These are phyloP conservation scores for Rhinocladiella similis DNA, from an alignment of 2,329 filamentous ascomycete species.

Conservation along the genomic window DNA sequence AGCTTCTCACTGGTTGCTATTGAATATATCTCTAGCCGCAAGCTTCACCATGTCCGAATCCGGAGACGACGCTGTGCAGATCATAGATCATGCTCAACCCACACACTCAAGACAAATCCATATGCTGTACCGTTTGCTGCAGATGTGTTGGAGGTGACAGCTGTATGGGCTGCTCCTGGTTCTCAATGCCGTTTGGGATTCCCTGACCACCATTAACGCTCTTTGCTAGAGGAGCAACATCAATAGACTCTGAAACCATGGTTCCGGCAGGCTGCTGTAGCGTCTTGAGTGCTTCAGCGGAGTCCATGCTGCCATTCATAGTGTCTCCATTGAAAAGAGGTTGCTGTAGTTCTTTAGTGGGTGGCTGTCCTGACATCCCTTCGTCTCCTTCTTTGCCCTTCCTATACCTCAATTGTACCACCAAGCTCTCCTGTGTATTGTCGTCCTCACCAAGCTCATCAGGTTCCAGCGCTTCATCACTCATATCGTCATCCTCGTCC, in stretches of 20 bases:
- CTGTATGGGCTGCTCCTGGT: background rate
- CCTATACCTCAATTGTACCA: slow-evolving; percentile 68
- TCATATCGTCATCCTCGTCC: slow-evolving; percentile 61
- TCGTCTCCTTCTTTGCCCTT: slow-evolving; percentile 8
- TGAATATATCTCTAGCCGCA: too few relatives aligned
- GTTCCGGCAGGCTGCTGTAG: background rate
- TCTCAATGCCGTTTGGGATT: slow-evolving; percentile 3
- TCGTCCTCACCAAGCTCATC: slow-evolving; percentile 46
- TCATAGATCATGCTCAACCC: too few relatives aligned
- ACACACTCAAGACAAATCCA: slow-evolving; percentile 13
- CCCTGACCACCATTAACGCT: slow-evolving; percentile 5
- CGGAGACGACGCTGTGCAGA: too few relatives aligned
- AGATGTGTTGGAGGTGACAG: slow-evolving; percentile 1
- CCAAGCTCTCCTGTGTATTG: slow-evolving; percentile 57
- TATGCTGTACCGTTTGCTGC: slow-evolving; percentile 11
- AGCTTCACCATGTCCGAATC: too few relatives aligned
- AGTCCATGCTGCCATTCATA: background rate
- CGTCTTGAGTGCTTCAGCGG: background rate
- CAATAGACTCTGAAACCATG: slow-evolving; percentile 2
- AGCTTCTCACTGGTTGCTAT: too few relatives aligned
- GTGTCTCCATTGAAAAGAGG: slow-evolving; percentile 1
- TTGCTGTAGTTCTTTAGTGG: background rate
- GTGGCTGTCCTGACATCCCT: background rate
- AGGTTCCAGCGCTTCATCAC: slow-evolving; percentile 34
- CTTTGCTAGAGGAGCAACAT: slow-evolving; percentile 3